Base-by-base conservation (phyloP, 352 stramenopile species). In the Phytophthora ohioensis region DNA sequence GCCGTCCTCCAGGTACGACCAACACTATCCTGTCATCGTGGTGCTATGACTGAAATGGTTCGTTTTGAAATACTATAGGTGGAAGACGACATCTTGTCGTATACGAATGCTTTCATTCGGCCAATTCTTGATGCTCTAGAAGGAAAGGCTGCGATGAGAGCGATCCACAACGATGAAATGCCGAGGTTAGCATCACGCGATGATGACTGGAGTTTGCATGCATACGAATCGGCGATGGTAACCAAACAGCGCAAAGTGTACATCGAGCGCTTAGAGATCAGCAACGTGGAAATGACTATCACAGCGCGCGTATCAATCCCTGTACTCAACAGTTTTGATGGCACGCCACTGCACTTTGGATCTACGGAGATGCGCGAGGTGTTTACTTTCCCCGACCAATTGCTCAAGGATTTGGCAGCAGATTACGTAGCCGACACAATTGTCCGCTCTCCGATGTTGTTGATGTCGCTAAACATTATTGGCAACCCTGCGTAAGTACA, bases 401-500 rank as follows among this genome's bases (percentile, higher is more conserved):
- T 96, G 17, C 79, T 81, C 66, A 96, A 96, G 61, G 89, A 96
- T 64, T 64, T 96, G 10, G 89, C 87, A 31, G 89, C 89, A 35
- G 81, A 94, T 45, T 96, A 94, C 52, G 87, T 94, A 3, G 86
- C 86, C 2, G 89, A 96, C 34, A 79, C 88, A 3, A 88, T 96
- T 46, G 85, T 96, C 30, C 80, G 88, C 17, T 91, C 84, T 6
- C 89, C 87, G 5, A 76, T 94, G 71, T 67, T 96, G 31, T 42
- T 96, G 12, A 91, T 94, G 87, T 96, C 89, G 12, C 75, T 96
- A 53, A 94, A 94, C 72, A 91, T 94, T 56, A 68, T 94, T 49
- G 89, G 89, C 30, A 96, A 96, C 57, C 89, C 89, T 65, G 86
- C 87, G 88, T 96, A 91, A 51, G 87, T 81, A n/a, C 32, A 5